These are phyloP conservation scores for Aquilaria malaccensis DNA, from an alignment of 345 rosid species.

Conservation along the genomic window DNA sequence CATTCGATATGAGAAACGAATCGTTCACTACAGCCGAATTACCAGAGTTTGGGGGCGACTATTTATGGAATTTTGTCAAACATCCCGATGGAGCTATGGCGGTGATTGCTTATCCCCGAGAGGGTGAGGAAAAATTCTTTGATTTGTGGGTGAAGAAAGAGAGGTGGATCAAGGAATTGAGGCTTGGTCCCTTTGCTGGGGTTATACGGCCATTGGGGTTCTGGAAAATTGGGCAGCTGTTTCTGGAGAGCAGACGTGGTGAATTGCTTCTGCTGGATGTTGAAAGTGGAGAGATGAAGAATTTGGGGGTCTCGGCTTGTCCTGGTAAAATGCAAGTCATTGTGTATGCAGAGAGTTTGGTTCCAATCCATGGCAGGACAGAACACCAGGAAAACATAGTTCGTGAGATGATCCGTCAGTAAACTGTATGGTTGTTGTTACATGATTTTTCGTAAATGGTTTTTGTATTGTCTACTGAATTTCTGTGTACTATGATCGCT, in stretches of 20 bases:
- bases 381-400: neutral
- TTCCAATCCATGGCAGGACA: neutral
- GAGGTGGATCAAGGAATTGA: conserved; percentile 4
- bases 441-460: no score
- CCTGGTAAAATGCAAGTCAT: neutral
- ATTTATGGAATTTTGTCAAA: no score
- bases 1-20: conserved; percentile 7
- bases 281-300: neutral
- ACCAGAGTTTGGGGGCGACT: neutral
- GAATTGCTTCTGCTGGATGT: conserved; percentile 2
- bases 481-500: no score
- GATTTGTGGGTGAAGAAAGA: conserved; percentile 11
- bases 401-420: neutral
- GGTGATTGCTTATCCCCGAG: neutral
- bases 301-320: neutral
- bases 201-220: conserved; percentile 1
- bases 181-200: conserved; percentile 2
- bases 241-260: neutral
- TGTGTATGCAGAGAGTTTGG: conserved; percentile 7
- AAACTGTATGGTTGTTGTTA: no score
- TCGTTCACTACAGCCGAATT: neutral
- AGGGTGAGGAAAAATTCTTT: neutral
- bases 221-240: conserved; percentile 5
- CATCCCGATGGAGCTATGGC: neutral
- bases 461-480: no score